These are phyloP conservation scores for Boletus subcaerulescens DNA, from an alignment of 768 basidiomycete species.

Conservation along the genomic window DNA sequence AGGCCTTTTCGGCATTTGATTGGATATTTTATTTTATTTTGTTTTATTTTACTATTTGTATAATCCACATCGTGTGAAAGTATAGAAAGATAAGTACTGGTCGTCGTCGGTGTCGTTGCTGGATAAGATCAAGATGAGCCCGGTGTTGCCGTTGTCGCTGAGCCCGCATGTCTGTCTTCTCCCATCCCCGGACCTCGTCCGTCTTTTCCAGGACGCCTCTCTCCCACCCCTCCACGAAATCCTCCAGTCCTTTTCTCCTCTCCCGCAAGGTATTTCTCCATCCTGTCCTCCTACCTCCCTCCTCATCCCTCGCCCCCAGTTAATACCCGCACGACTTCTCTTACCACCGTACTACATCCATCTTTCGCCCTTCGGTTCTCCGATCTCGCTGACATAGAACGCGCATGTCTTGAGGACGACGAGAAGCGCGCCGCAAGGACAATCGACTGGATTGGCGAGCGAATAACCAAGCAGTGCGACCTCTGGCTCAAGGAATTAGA, in stretches of 20 bases:
- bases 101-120: too few species aligned
- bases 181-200: constrained; percentile 65
- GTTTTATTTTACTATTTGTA: constrained; percentile 5
- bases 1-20: constrained; percentile 35
- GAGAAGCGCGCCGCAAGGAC: constrained; percentile 73
- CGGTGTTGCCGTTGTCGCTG: constrained; percentile 64
- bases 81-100: not conserved
- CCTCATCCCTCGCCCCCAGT: constrained; percentile 43
- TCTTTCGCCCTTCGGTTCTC: constrained; percentile 80
- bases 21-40: constrained; percentile 20
- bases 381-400: constrained; percentile 66
- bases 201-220: constrained; percentile 53
- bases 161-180: constrained; percentile 80
- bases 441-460: constrained; percentile 83
- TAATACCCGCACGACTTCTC: constrained; percentile 71
- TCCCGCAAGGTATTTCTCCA: constrained; percentile 64
- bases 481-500: constrained; percentile 74
- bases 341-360: constrained; percentile 66
- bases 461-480: constrained; percentile 58
- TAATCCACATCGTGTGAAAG: constrained; percentile 1
- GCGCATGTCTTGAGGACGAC: constrained; percentile 74
- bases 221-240: constrained; percentile 71
- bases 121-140: constrained; percentile 37
- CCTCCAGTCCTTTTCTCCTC: constrained; percentile 80
- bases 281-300: not conserved